Evolutionary conservation across 805 yeast genomes (phyloP).

Genomic region (Schwanniomyces yamadae): DNA sequence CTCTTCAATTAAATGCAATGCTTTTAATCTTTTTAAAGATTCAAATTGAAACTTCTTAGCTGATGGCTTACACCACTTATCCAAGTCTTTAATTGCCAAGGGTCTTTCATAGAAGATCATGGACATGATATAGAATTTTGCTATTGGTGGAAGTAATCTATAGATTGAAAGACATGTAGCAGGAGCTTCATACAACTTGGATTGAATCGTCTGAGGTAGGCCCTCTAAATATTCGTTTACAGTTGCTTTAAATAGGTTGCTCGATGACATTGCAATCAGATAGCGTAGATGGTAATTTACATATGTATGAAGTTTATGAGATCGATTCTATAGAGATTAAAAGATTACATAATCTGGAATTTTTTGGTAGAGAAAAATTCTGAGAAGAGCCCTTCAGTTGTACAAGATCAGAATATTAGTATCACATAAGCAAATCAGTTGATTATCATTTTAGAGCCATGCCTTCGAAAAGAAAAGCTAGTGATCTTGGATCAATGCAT

Average conservation of each 20-base stretch:
- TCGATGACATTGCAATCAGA: slow-evolving; percentile 17
- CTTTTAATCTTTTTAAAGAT: slow-evolving; percentile 71
- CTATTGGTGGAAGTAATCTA: slow-evolving; percentile 82
- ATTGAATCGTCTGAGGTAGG: slow-evolving; percentile 82
- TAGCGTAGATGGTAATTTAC: background rate
- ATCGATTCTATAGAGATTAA: background rate
- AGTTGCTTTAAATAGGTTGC: slow-evolving; percentile 55
- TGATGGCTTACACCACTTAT: slow-evolving; percentile 68
- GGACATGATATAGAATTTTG: slow-evolving; percentile 84
- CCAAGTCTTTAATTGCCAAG: slow-evolving; percentile 63
- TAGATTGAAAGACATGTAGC: slow-evolving; percentile 95
- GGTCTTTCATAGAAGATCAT: slow-evolving; percentile 81
- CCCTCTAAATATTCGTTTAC: slow-evolving; percentile 89
- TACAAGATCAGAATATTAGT: slow-evolving; percentile 1
- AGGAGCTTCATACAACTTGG: slow-evolving; percentile 74
- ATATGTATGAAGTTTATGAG: background rate
- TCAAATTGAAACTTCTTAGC: slow-evolving; percentile 65
- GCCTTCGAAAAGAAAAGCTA: slow-evolving; percentile 14
- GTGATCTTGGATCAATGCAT: slow-evolving; percentile 5
- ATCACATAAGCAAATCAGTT: background rate
- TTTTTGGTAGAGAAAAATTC: slow-evolving; percentile 2
- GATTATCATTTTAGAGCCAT: slow-evolving; percentile 8
- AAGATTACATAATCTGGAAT: slow-evolving; percentile 5
- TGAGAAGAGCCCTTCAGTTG: slow-evolving; percentile 1
- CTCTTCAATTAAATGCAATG: slow-evolving; percentile 73